phyloP scores from a whole-genome alignment of 1,284 basidiomycete genomes.

The Neonothopanus nambi region DNA sequence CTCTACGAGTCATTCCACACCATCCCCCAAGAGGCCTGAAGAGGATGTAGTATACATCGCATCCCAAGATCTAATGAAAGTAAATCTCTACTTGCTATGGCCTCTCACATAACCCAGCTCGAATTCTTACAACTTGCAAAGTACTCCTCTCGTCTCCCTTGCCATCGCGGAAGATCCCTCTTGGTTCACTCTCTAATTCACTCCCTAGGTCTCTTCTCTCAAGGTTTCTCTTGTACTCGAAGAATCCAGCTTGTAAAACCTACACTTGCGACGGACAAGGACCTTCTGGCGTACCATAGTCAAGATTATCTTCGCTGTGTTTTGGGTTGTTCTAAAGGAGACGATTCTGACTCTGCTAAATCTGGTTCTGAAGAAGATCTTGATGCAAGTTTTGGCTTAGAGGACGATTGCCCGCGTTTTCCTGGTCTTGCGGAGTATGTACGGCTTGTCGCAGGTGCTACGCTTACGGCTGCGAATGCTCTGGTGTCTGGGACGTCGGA shows the following conservation, averaged over 20 bases:
- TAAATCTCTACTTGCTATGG: slow-evolving; percentile 19
- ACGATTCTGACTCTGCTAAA: slow-evolving; percentile 19
- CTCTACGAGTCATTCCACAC: too few relatives aligned
- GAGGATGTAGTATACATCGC: slow-evolving; percentile 48
- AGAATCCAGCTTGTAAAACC: slow-evolving; percentile 53
- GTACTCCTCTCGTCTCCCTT: slow-evolving; percentile 76
- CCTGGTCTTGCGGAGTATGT: slow-evolving; percentile 70
- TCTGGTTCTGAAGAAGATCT: too few relatives aligned
- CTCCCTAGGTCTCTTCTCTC: slow-evolving; percentile 55
- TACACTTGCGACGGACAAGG: slow-evolving; percentile 46
- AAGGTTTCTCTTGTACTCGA: slow-evolving; percentile 25
- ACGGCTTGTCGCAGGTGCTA: slow-evolving; percentile 72
- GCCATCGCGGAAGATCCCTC: slow-evolving; percentile 78
- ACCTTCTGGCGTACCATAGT: slow-evolving; percentile 59
- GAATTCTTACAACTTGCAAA: slow-evolving; percentile 24
- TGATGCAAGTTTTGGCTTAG: slow-evolving; percentile 52
- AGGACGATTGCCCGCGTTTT: slow-evolving; percentile 86
- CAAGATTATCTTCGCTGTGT: slow-evolving; percentile 58
- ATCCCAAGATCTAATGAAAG: slow-evolving; percentile 58
- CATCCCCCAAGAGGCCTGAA: too few relatives aligned
- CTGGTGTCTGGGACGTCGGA: slow-evolving; percentile 57
- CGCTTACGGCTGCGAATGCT: slow-evolving; percentile 68
- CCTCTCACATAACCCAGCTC: neutral
- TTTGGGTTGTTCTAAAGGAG: slow-evolving; percentile 27
- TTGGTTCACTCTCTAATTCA: slow-evolving; percentile 76